Evolutionary conservation across 768 basidiomycete genomes (phyloP).

Genomic region (Panaeolus cyanescens): DNA sequence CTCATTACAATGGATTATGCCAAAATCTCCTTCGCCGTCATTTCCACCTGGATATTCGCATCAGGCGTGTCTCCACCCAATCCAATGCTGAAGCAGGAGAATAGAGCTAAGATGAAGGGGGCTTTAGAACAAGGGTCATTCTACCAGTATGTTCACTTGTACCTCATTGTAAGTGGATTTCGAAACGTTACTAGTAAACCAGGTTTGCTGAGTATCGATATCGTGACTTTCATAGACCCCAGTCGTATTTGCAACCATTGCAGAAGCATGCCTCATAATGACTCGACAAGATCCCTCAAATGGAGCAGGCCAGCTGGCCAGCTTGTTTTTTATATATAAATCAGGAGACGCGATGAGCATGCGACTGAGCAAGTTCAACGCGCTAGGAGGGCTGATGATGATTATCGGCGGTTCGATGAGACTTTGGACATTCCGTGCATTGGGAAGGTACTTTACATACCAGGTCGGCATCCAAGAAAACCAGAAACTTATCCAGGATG

Average conservation of each 20-base stretch:
- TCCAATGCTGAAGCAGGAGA: not conserved
- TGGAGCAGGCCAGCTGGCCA: not conserved
- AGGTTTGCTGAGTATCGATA: not conserved
- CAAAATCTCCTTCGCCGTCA: not conserved
- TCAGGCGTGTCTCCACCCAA: not conserved
- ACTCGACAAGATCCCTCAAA: not conserved
- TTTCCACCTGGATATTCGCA: not conserved
- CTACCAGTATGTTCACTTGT: not conserved
- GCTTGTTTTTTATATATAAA: not conserved
- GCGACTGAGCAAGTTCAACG: not conserved
- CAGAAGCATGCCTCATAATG: not conserved
- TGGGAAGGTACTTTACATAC: not conserved
- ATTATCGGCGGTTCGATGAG: not conserved
- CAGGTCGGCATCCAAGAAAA: conserved; percentile 3
- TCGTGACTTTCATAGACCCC: not conserved
- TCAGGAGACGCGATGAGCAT: not conserved
- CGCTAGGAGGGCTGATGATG: not conserved
- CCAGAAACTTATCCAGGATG: not conserved
- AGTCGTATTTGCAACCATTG: not conserved
- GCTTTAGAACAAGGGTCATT: not conserved
- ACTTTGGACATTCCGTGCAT: not conserved
- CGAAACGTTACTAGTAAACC: not conserved
- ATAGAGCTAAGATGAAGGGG: not conserved
- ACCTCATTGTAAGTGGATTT: not conserved
- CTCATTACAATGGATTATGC: not conserved